Conservation (phyloP, 306 rosid species). For the Clitoria ternatea region DNA sequence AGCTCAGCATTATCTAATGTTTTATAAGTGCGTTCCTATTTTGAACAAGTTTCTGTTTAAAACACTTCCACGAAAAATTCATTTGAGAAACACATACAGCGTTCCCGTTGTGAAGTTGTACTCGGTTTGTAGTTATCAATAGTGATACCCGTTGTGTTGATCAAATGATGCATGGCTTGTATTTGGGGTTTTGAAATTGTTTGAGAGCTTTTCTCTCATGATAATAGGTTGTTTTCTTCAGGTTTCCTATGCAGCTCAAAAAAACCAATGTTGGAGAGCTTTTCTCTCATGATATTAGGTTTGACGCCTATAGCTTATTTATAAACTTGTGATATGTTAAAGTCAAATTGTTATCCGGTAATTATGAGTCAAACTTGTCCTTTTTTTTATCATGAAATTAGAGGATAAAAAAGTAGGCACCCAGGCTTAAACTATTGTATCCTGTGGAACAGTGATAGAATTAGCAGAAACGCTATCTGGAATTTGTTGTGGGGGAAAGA, state of each 20-base stretch:
- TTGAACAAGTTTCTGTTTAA: not conserved
- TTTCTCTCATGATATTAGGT: too few species aligned
- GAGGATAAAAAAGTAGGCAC: not conserved
- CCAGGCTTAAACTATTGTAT: not conserved
- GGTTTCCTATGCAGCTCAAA: not conserved
- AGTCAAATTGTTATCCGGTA: not conserved
- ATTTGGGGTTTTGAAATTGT: not conserved
- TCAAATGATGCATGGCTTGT: not conserved
- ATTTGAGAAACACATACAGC: not conserved
- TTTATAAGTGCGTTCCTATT: not conserved
- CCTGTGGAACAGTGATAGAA: not conserved
- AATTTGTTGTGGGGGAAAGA: not conserved
- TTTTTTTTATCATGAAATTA: conserved; percentile 2
- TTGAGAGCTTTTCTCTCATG: not conserved
- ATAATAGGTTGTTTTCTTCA: not conserved
- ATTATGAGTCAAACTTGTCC: not conserved
- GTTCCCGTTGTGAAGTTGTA: not conserved
- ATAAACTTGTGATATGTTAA: not conserved
- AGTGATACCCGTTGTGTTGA: not conserved
- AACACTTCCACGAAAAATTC: not conserved
- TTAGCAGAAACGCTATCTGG: not conserved
- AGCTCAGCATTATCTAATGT: not conserved
- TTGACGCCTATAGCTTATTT: not conserved
- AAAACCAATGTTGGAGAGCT: not conserved
- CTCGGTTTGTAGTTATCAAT: not conserved